Evolutionary conservation across 768 basidiomycete genomes (phyloP), one percentile per base, ranked within the genome.

Genomic region (Auriscalpium orientale): DNA sequence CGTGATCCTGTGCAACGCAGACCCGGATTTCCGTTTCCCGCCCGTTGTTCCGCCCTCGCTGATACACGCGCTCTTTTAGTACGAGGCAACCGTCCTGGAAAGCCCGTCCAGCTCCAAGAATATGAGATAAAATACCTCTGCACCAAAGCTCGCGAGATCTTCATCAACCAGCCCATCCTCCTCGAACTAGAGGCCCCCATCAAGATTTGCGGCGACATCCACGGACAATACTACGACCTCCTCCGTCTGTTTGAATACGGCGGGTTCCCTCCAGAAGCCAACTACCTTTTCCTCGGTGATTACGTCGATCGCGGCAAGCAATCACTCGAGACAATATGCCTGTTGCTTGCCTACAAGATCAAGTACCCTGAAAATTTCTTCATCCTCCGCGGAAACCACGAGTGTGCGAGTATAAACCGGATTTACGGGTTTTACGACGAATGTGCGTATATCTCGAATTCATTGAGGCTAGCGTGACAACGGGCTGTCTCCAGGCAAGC

Each of bases 291-390:
- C 83, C 85, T 99, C 53, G 95, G 95, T 60, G 95, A 99, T 76
- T 99, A 99, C 69, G 95, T 99, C 67, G 95, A 99, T 76, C 87
- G 95, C 71, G 95, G 95, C 65, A 99, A 99, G 74, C 95, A 99
- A 73, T 93, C 90, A 48, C 82, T 99, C 66, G 95, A 99, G 77
- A 99, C 95, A n/a, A 99, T 99, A 71, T 98, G 95, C 71, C 85
- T 99, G 47, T 81, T 99, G 57, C 85, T 99, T 63, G 95, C 95
- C 47, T 99, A 99, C 89, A 99, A 99, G 83, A 95, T 95, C 81
- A 99, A 98, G 81, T 99, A 98, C 79, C 95, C 95, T 52, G 95
- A 99, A 83, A 99, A 99, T 80, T 99, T 99, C 78, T 99, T 99
- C 79, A 95, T 99, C 71, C 82, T 99, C 60, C 80, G 95, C 66